Evolutionary conservation across 257 asterid genomes (phyloP).

Genomic region (Penstemon eatonii): DNA sequence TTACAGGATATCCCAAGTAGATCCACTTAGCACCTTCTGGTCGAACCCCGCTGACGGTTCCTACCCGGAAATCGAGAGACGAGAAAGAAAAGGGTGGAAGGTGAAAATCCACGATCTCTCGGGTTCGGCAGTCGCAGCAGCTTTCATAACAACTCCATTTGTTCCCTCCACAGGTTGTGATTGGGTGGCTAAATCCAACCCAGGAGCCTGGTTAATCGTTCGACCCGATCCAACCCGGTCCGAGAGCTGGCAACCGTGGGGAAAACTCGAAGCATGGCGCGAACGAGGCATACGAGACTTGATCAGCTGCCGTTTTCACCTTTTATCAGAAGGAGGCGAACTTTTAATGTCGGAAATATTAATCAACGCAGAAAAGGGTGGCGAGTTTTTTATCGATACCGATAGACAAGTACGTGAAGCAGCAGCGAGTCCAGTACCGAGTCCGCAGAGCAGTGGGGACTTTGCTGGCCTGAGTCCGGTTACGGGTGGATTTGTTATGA

Average conservation of each 20-base stretch:
- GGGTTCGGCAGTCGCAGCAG: conserved; percentile 94
- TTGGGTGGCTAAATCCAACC: conserved; percentile 95
- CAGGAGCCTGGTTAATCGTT: conserved; percentile 95
- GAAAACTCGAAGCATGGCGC: conserved; percentile 98
- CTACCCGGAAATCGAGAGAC: conserved; percentile 63
- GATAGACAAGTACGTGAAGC: conserved; percentile 56
- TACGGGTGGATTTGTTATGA: conserved; percentile 83
- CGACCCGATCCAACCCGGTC: conserved; percentile 74
- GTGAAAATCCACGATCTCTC: conserved; percentile 94
- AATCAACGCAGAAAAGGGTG: conserved; percentile 83
- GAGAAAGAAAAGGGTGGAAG: conserved; percentile 96
- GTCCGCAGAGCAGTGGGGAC: conserved; percentile 91
- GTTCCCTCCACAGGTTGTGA: conserved; percentile 95
- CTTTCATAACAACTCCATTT: conserved; percentile 92
- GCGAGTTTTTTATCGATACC: conserved; percentile 81
- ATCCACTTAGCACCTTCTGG: conserved; percentile 69
- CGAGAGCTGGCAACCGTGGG: conserved; percentile 98
- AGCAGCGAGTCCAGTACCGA: conserved; percentile 58
- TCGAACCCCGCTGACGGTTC: conserved; percentile 54
- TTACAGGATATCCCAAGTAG: conserved; percentile 69
- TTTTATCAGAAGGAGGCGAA: conserved; percentile 68
- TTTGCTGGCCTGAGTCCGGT: conserved; percentile 61
- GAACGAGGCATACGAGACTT: conserved; percentile 76
- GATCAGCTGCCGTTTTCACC: conserved; percentile 81
- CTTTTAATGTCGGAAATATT: conserved; percentile 70